Percentiles rank a stretch among this genome's conserved stretches.
Evolutionary conservation across 192 early-diverging fungal species (phyloP).

Genomic region (Backusella sp.): DNA sequence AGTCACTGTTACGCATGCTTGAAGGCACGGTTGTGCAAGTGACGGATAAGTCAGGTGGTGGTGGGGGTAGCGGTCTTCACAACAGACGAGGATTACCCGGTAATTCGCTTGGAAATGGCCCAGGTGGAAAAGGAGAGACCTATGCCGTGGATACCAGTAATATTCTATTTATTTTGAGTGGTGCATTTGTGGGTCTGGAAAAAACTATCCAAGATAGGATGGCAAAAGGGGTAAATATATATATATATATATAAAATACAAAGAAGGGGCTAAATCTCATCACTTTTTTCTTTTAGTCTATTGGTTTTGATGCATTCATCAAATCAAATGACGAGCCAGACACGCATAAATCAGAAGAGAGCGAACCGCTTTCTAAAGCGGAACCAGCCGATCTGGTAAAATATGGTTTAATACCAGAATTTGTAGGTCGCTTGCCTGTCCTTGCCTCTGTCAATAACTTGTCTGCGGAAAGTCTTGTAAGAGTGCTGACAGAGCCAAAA

Average conservation of each 20-base stretch:
- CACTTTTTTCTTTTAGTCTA: constrained; percentile 41
- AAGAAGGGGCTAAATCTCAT: not conserved
- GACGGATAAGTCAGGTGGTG: constrained; percentile 72
- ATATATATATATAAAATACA: not conserved
- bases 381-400: constrained; percentile 67
- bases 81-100: constrained; percentile 1
- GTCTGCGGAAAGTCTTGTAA: constrained; percentile 61
- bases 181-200: constrained; percentile 86
- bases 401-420: constrained; percentile 87
- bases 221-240: constrained; percentile 55
- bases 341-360: not conserved
- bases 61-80: not conserved
- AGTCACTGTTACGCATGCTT: constrained; percentile 74
- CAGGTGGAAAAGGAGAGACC: constrained; percentile 65
- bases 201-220: constrained; percentile 77
- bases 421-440: constrained; percentile 82
- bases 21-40: constrained; percentile 89
- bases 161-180: constrained; percentile 85
- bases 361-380: constrained; percentile 2
- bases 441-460: constrained; percentile 72
- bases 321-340: not conserved
- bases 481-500: constrained; percentile 78
- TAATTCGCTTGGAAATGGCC: not conserved
- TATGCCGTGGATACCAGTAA: constrained; percentile 87
- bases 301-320: constrained; percentile 70